Conservation (phyloP, 73 alveolate species). For the Uronychia setigera region DNA sequence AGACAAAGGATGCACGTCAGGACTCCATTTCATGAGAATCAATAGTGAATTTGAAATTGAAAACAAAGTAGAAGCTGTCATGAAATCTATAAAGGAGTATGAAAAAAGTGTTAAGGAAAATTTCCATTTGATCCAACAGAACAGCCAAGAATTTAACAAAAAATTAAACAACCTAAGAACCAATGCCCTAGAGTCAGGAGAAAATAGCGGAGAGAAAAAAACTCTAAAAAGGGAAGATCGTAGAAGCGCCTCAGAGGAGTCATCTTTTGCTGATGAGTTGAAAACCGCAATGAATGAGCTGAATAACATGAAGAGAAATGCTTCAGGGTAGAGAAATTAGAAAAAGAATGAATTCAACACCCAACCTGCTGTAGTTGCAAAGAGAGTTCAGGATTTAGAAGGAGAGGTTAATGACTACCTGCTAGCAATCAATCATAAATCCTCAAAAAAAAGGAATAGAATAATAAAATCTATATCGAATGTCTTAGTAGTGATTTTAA, state of each 20-base stretch:
- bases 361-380: no score
- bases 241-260: not conserved
- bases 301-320: not conserved
- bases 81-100: not conserved
- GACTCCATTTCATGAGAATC: not conserved
- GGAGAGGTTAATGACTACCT: conserved; percentile 1
- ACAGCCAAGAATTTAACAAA: not conserved
- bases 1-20: not conserved
- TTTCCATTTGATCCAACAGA: not conserved
- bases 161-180: not conserved
- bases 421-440: not conserved
- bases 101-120: not conserved
- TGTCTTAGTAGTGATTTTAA: no score
- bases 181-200: no score
- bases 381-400: not conserved
- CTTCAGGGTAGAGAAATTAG: not conserved
- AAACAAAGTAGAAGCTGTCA: not conserved
- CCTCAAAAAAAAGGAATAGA: no score
- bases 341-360: no score
- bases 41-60: not conserved
- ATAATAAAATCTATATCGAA: no score
- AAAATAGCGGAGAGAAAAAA: no score
- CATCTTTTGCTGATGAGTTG: not conserved
- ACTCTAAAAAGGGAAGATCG: no score
- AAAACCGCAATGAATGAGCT: not conserved